These are phyloP conservation scores for Aspergillus latus DNA, from an alignment of 2,329 filamentous ascomycete species.

Conservation along the genomic window DNA sequence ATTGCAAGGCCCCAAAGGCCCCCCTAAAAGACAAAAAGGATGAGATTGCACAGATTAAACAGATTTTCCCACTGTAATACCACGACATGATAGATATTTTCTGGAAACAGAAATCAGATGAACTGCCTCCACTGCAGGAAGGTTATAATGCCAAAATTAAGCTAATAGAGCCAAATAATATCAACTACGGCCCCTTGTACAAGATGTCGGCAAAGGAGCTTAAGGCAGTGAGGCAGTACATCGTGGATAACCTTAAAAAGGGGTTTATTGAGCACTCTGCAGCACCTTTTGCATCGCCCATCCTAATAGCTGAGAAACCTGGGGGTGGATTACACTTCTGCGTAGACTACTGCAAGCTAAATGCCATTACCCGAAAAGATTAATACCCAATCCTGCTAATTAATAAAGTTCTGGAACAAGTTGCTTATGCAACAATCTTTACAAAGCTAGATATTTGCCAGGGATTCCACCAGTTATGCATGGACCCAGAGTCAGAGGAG, in stretches of 20 bases:
- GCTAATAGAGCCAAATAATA: background rate
- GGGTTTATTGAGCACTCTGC: conserved; percentile 7
- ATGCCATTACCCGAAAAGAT: conserved; percentile 35
- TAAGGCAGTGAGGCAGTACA: background rate
- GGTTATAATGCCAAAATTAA: background rate
- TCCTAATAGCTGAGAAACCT: conserved; percentile 10
- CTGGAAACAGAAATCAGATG: background rate
- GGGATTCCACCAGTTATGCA: conserved; percentile 1
- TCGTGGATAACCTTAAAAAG: conserved; percentile 4
- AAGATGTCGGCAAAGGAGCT: background rate
- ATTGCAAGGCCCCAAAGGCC: background rate
- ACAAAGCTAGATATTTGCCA: conserved; percentile 25
- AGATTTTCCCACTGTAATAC: background rate
- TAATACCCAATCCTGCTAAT: conserved; percentile 28
- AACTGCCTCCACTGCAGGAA: background rate
- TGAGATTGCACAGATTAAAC: background rate
- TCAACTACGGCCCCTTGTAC: background rate
- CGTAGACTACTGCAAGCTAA: conserved; percentile 31
- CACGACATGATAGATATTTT: background rate
- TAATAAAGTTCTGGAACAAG: conserved; percentile 22
- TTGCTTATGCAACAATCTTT: conserved; percentile 19
- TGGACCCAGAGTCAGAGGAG: background rate
- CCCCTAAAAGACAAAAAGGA: background rate
- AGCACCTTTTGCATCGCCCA: background rate
- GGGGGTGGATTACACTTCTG: background rate